Base-by-base conservation (phyloP, 768 basidiomycete genomes). In the Boletus tylopilopsis region DNA sequence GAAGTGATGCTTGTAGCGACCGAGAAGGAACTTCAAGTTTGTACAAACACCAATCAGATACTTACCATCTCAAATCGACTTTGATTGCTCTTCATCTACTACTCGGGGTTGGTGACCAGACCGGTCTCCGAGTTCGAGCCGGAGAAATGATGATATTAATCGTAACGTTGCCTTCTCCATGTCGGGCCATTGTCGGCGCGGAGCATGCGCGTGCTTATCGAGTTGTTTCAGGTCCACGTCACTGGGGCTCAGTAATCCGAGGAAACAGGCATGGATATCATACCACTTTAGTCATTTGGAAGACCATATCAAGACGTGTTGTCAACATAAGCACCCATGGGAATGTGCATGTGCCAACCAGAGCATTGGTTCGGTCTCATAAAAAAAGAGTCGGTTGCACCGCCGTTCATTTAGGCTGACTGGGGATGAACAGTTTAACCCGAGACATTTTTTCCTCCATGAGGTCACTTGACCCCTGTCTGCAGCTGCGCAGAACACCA, bases 391-490 rank as follows among this genome's bases (percentile, higher is more conserved):
- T n/a, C 9, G n/a, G 10, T 10, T 36, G 40, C 35, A 42, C 47
- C 41, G 30, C 30, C 15, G 42, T 45, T 50, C 42, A 50, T 44
- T 27, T 45, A 12, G 7, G 30, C 6, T 38, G 22, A 38, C 24
- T 7, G 7, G 23, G 36, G 43, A 34, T 16, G 23, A 39, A 39
- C 22, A 21, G 12, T 24, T 39, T 11, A 19, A 25, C 6, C 47
- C 13, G 30, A 30, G 29, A 44, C 11, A 38, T 10, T 2, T 24
- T 24, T 41, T 33, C 36, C 25, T 19, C 27, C 16, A 7, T 18
- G 34, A 30, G 6, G 42, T 55, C 46, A 55, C 39, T 4, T 25
- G 24, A 37, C 44, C 38, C 23, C 40, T 45, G n/a, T n/a, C n/a
- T n/a, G n/a, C n/a, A n/a, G n/a, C n/a, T n/a, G n/a, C n/a, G 30